Percentiles rank a stretch among this genome's conserved stretches.
Evolutionary conservation across 306 rosid species (phyloP).

Genomic region (Prunus armeniaca): DNA sequence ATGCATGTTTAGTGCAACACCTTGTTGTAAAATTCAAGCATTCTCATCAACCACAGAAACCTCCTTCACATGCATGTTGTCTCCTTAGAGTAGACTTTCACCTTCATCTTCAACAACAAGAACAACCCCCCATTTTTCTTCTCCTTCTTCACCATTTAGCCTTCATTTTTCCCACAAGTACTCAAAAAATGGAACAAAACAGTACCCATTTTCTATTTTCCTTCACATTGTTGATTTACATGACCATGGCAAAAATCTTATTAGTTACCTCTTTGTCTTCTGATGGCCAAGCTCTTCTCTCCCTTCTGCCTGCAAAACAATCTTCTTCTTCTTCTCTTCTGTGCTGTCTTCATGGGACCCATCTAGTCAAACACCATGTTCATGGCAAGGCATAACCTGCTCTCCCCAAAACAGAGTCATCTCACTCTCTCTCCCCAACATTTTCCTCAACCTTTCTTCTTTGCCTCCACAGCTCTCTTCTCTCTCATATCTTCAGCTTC

Average conservation of each 20-base stretch:
- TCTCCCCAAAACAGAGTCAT: constrained; percentile 86
- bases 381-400: constrained; percentile 86
- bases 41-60: constrained; percentile 28
- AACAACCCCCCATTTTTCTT: constrained; percentile 24
- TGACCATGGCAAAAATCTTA: constrained; percentile 26
- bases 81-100: constrained; percentile 49
- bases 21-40: constrained; percentile 68
- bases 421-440: constrained; percentile 71
- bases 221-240: constrained; percentile 30
- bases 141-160: constrained; percentile 10
- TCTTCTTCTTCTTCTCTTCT: constrained; percentile 54
- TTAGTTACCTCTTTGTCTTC: constrained; percentile 60
- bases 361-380: constrained; percentile 76
- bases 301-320: constrained; percentile 54
- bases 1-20: constrained; percentile 49
- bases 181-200: constrained; percentile 35
- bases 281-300: constrained; percentile 85
- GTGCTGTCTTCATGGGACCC: constrained; percentile 84
- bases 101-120: constrained; percentile 29
- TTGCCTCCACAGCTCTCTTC: constrained; percentile 71
- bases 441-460: constrained; percentile 71
- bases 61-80: constrained; percentile 64
- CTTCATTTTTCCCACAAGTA: constrained; percentile 18
- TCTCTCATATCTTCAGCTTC: constrained; percentile 80
- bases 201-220: constrained; percentile 19